Conservation (phyloP, 768 basidiomycete genomes). For the Russula emetica region DNA sequence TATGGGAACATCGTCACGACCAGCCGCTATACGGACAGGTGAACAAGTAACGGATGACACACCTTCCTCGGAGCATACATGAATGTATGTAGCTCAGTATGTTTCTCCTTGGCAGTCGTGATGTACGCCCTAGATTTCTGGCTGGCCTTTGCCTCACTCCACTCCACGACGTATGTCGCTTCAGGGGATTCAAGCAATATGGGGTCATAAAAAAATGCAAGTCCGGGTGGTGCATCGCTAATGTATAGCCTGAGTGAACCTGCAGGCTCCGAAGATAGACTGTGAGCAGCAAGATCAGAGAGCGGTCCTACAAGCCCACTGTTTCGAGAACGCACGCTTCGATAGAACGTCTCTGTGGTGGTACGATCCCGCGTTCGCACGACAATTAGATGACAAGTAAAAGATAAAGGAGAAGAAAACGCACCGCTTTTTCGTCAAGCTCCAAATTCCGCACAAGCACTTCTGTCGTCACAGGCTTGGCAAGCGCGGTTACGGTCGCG, state of each 20-base stretch:
- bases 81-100: slow-evolving; percentile 47
- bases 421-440: slow-evolving; percentile 42
- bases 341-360: slow-evolving; percentile 32
- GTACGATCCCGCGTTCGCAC: not conserved
- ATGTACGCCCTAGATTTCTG: slow-evolving; percentile 37
- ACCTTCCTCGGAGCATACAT: slow-evolving; percentile 46
- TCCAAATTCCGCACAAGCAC: slow-evolving; percentile 33
- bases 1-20: not conserved
- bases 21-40: not conserved
- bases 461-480: slow-evolving; percentile 35
- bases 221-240: slow-evolving; percentile 35
- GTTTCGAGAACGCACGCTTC: slow-evolving; percentile 9
- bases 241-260: slow-evolving; percentile 41
- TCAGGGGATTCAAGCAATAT: slow-evolving; percentile 47
- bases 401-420: slow-evolving; percentile 22
- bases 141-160: slow-evolving; percentile 42
- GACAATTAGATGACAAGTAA: not conserved
- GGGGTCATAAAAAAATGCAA: slow-evolving; percentile 55
- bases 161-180: slow-evolving; percentile 48
- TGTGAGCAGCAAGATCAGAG: not conserved
- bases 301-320: not conserved
- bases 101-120: slow-evolving; percentile 26
- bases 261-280: slow-evolving; percentile 16
- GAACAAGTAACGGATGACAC: slow-evolving; percentile 14
- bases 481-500: slow-evolving; percentile 30